Conservation (phyloP, 2,329 filamentous ascomycete genomes). For the Colletotrichum camelliae region DNA sequence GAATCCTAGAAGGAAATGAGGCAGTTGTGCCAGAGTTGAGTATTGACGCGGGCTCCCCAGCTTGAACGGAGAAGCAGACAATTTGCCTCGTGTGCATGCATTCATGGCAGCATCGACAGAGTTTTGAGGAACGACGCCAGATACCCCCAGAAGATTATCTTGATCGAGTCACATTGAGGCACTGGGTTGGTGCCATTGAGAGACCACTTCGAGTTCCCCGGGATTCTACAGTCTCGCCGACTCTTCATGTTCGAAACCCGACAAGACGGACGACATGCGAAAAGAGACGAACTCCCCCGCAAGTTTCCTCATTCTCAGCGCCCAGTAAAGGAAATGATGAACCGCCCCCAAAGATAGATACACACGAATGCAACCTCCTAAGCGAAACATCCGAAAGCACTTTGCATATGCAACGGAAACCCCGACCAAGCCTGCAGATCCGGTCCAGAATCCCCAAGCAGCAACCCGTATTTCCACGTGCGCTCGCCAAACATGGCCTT, state of each 20-base stretch:
- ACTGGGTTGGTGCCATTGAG: no score
- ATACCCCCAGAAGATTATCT: no score
- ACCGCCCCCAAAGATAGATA: not conserved
- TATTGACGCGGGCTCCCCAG: no score
- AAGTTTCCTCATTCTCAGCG: not conserved
- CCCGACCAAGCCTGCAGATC: not conserved
- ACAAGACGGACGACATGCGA: not conserved
- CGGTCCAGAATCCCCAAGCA: constrained; percentile 57
- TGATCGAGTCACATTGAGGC: no score
- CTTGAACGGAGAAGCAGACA: no score
- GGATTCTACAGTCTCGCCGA: not conserved
- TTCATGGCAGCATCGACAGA: no score
- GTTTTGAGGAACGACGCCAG: no score
- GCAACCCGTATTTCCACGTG: constrained; percentile 52
- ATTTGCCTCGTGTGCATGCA: no score
- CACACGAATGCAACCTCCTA: not conserved
- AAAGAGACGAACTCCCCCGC: not conserved
- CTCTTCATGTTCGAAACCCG: not conserved
- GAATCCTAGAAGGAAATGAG: no score
- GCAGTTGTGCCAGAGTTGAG: no score
- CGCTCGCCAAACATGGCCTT: not conserved
- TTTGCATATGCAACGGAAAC: not conserved
- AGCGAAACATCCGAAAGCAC: not conserved
- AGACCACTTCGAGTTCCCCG: not conserved
- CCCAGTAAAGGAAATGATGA: not conserved